These are phyloP conservation scores for Cystofilobasidium bisporidii DNA, from an alignment of 768 basidiomycete species.

Conservation along the genomic window DNA sequence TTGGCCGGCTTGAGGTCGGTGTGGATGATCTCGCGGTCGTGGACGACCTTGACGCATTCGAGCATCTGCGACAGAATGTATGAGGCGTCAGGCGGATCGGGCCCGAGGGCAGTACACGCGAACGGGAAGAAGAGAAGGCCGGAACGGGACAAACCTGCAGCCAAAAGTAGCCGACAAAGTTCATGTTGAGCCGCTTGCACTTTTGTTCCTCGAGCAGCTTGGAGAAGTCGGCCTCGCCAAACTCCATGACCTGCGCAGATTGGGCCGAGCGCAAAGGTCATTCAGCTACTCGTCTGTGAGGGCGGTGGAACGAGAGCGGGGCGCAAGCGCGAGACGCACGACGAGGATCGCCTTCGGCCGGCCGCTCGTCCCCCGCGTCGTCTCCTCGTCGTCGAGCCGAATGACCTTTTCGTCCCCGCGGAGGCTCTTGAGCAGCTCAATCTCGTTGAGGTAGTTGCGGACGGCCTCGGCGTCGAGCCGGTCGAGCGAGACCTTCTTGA, in stretches of 20 bases:
- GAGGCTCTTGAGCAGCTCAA: slow-evolving; percentile 82
- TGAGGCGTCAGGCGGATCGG: background rate
- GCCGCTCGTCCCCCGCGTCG: slow-evolving; percentile 60
- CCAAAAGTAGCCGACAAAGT: slow-evolving; percentile 93
- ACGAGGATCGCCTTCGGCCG: slow-evolving; percentile 55
- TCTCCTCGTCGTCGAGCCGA: slow-evolving; percentile 78
- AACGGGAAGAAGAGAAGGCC: background rate
- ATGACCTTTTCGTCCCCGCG: slow-evolving; percentile 89
- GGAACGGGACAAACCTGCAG: slow-evolving; percentile 59
- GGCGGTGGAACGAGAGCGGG: background rate
- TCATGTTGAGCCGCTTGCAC: slow-evolving; percentile 76
- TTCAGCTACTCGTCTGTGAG: no score
- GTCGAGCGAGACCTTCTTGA: slow-evolving; percentile 86
- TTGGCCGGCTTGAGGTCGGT: slow-evolving; percentile 98
- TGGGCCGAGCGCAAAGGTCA: no score
- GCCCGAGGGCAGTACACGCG: background rate
- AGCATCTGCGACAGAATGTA: slow-evolving; percentile 61
- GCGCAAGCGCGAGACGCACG: slow-evolving; percentile 35
- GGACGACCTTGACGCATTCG: slow-evolving; percentile 94
- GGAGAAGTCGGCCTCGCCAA: slow-evolving; percentile 86
- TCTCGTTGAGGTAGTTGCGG: slow-evolving; percentile 91
- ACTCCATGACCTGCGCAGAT: slow-evolving; percentile 88
- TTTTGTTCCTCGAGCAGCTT: slow-evolving; percentile 71
- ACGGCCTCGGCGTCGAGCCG: slow-evolving; percentile 74
- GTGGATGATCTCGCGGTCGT: slow-evolving; percentile 97